Evolutionary conservation across 2,329 filamentous ascomycete species (phyloP).

Genomic region (Phialocephala sp.): DNA sequence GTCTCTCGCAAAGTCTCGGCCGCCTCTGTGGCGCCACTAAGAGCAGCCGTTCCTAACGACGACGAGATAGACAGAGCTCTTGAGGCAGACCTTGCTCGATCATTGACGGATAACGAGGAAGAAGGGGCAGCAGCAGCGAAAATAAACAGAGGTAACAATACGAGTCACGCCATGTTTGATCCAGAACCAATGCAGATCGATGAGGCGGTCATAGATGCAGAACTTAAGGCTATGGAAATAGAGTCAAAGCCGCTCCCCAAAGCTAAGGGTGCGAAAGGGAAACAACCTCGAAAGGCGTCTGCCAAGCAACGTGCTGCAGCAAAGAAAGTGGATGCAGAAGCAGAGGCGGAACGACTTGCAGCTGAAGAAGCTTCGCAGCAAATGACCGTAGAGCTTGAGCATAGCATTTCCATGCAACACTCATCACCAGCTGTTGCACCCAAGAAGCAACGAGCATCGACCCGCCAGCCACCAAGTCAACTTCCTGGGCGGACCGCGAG

Average conservation of each 20-base stretch:
- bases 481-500: slow-evolving; percentile 27
- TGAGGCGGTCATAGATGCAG: slow-evolving; percentile 40
- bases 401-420: slow-evolving; percentile 36
- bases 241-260: slow-evolving; percentile 39
- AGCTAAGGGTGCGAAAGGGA: slow-evolving; percentile 39
- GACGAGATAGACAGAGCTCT: slow-evolving; percentile 70
- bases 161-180: slow-evolving; percentile 38
- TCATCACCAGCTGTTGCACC: slow-evolving; percentile 32
- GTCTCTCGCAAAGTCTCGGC: slow-evolving; percentile 58
- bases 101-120: slow-evolving; percentile 59
- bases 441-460: slow-evolving; percentile 33
- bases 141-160: slow-evolving; percentile 28
- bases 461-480: slow-evolving; percentile 29
- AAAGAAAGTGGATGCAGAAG: slow-evolving; percentile 35
- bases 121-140: slow-evolving; percentile 23
- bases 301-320: slow-evolving; percentile 40
- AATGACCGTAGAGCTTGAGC: slow-evolving; percentile 32
- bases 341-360: slow-evolving; percentile 27
- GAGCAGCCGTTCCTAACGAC: slow-evolving; percentile 58
- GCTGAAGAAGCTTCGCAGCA: slow-evolving; percentile 34
- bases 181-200: slow-evolving; percentile 35
- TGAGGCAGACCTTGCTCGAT: slow-evolving; percentile 67
- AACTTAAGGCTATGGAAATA: slow-evolving; percentile 40
- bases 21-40: slow-evolving; percentile 51
- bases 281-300: slow-evolving; percentile 39